Evolutionary conservation across 2,329 filamentous ascomycete genomes (phyloP).

Genomic region (Pyrenochaeta sp.): DNA sequence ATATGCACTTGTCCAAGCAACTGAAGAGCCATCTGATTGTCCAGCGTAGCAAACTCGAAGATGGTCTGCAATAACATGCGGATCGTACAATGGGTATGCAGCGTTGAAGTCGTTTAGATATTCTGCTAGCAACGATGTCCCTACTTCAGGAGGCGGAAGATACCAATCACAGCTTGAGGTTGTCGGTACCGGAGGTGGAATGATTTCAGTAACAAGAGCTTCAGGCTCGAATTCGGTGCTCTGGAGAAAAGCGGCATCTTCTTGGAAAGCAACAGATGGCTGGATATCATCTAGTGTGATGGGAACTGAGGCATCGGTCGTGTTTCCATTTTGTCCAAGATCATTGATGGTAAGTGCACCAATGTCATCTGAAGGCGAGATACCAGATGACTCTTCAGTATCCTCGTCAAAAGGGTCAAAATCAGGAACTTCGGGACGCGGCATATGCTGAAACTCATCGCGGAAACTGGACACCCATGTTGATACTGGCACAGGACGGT

Average conservation of each 20-base stretch:
- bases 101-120: slow-evolving; percentile 37
- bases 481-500: slow-evolving; percentile 20
- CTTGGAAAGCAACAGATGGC: slow-evolving; percentile 16
- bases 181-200: slow-evolving; percentile 2
- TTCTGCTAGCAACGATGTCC: slow-evolving; percentile 29
- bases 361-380: neutral
- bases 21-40: slow-evolving; percentile 23
- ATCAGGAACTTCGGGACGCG: slow-evolving; percentile 13
- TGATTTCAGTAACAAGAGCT: neutral
- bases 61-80: slow-evolving; percentile 28
- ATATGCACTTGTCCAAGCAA: slow-evolving; percentile 34
- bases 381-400: neutral
- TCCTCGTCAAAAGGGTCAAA: slow-evolving; percentile 18
- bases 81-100: slow-evolving; percentile 28
- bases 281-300: slow-evolving; percentile 6
- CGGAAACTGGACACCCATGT: slow-evolving; percentile 27
- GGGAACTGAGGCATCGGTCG: neutral
- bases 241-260: slow-evolving; percentile 26
- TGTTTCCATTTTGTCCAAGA: neutral
- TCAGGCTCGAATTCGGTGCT: slow-evolving; percentile 11
- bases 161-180: slow-evolving; percentile 19
- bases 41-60: slow-evolving; percentile 33
- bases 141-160: slow-evolving; percentile 32
- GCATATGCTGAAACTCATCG: slow-evolving; percentile 24
- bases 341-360: neutral